Evolutionary conservation across 495 filamentous ascomycete species (phyloP).

Genomic region (Penicillium nucicola): DNA sequence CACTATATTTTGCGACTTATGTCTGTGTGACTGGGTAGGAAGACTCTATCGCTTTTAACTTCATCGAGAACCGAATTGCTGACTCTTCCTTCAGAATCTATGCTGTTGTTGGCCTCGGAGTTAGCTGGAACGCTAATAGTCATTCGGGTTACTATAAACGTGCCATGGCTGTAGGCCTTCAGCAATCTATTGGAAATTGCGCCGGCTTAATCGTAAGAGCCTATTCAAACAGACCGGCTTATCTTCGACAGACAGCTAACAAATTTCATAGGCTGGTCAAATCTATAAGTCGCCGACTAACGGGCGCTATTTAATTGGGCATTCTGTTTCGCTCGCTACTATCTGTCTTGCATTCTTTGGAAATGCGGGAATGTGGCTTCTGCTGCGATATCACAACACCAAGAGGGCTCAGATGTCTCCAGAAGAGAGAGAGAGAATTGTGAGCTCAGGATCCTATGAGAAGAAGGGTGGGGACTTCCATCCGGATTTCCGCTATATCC

Average conservation of each 20-base stretch:
- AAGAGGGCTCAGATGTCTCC: conserved; percentile 5
- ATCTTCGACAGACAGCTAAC: neutral
- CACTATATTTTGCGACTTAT: conserved; percentile 15
- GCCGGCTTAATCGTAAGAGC: conserved; percentile 13
- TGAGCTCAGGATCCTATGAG: conserved; percentile 12
- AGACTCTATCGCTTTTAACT: neutral
- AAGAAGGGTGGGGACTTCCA: conserved; percentile 15
- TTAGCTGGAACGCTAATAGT: conserved; percentile 15
- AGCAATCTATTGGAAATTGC: conserved; percentile 15
- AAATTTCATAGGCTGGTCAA: conserved; percentile 8
- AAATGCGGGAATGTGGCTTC: conserved; percentile 7
- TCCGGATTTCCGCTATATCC: conserved; percentile 14
- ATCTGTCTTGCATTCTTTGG: conserved; percentile 12
- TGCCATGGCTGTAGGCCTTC: conserved; percentile 12
- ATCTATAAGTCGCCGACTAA: conserved; percentile 11
- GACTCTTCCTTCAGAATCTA: neutral
- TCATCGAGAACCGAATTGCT: neutral
- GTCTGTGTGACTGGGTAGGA: conserved; percentile 17
- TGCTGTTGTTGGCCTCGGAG: conserved; percentile 8
- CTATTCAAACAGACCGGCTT: neutral
- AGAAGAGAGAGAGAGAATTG: conserved; percentile 7
- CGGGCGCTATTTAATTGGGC: conserved; percentile 11
- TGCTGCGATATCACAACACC: conserved; percentile 9
- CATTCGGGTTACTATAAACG: conserved; percentile 16
- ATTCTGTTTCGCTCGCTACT: conserved; percentile 12